A percentile compares a stretch with the other conserved stretches of the same genome.
phyloP scores from a whole-genome alignment of 192 early-diverging fungal species.

The Backusella tarrabulga region DNA sequence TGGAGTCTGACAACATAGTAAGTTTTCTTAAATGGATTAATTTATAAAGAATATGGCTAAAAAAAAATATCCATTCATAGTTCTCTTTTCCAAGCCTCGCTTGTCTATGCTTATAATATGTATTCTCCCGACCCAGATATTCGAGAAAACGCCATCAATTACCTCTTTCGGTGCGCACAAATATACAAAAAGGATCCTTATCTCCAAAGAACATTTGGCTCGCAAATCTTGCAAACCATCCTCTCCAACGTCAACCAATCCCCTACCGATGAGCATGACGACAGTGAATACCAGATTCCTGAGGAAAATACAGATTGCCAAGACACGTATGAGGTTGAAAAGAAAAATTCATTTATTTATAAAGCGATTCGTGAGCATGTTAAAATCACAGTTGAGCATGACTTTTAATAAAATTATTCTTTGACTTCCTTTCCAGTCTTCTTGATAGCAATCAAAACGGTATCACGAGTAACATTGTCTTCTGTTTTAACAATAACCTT shows the following conservation, averaged over 20 bases:
- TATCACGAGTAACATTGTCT: not conserved
- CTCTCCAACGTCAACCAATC: not conserved
- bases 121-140: conserved; percentile 9
- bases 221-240: conserved; percentile 2
- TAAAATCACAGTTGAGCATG: not conserved
- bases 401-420: conserved; percentile 6
- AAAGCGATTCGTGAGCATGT: not conserved
- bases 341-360: conserved; percentile 4
- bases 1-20: conserved; percentile 37
- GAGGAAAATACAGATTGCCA: not conserved
- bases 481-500: not conserved
- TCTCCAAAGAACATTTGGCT: not conserved
- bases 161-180: conserved; percentile 11
- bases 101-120: conserved; percentile 30
- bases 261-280: not conserved
- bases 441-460: conserved; percentile 1
- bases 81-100: conserved; percentile 28
- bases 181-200: conserved; percentile 12
- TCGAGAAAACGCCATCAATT: not conserved
- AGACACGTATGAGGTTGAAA: not conserved
- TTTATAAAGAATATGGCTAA: too few relatives aligned
- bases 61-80: not conserved
- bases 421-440: conserved; percentile 23
- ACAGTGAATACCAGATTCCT: not conserved
- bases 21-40: not conserved